Percentiles rank a stretch among this genome's conserved stretches.
These are phyloP conservation scores for Favolaschia claudopus DNA, from an alignment of 768 basidiomycete genomes.

Conservation along the genomic window DNA sequence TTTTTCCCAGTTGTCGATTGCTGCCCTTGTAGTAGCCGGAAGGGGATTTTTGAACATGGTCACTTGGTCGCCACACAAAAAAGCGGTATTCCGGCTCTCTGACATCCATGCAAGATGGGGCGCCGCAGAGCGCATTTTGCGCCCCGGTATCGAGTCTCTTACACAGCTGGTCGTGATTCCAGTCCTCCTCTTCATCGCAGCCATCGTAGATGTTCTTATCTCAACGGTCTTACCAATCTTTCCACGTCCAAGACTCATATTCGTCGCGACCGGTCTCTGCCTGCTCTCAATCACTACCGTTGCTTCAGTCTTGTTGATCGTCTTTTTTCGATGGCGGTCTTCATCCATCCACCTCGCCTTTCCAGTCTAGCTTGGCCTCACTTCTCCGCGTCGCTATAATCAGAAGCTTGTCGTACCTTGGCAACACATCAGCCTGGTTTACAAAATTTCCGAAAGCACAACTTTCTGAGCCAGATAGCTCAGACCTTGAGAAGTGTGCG, in stretches of 20 bases:
- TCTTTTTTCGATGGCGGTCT: constrained; percentile 3
- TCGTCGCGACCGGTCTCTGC: constrained; percentile 4
- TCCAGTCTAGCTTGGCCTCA: constrained; percentile 1
- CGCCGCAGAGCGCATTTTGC: constrained; percentile 9
- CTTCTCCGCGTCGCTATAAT: not conserved
- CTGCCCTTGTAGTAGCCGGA: constrained; percentile 24
- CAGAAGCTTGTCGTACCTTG: not conserved
- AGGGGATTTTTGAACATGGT: constrained; percentile 23
- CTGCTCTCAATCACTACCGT: constrained; percentile 5
- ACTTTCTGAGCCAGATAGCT: not conserved
- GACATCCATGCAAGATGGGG: constrained; percentile 24
- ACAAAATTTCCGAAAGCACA: not conserved
- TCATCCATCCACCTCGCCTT: constrained; percentile 6
- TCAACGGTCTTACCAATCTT: not conserved
- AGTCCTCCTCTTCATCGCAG: constrained; percentile 22
- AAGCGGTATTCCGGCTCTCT: constrained; percentile 2
- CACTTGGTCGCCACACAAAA: constrained; percentile 13
- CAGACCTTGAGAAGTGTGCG: not conserved
- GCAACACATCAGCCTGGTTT: not conserved
- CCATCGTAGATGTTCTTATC: constrained; percentile 20
- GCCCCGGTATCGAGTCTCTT: constrained; percentile 21
- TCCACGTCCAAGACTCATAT: not conserved
- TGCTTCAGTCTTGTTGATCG: not conserved
- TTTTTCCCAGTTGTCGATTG: constrained; percentile 17
- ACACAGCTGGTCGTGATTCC: constrained; percentile 21